Base-by-base conservation (phyloP, 116 monocot genomes). In the Papilionanthe hybrid region DNA sequence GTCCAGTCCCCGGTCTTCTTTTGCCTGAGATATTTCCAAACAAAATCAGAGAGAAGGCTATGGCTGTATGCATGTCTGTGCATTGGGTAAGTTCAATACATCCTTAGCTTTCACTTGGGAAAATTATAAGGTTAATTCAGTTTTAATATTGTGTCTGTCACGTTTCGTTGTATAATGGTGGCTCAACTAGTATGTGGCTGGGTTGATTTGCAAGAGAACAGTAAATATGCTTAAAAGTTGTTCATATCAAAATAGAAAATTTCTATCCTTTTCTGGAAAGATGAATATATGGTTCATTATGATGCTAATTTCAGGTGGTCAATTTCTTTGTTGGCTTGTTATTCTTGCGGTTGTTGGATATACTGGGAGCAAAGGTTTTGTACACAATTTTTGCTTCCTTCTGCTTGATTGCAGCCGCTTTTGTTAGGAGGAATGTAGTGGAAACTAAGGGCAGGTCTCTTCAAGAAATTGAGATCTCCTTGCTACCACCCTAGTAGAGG, bases 1-100 rank as follows among this genome's bases (percentile, higher is more conserved):
- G 99, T n/a, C 99, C 99, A 42, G 99, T 99, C 19, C 99, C 99
- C 48, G 95, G 95, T 82, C 95, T 99, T 85, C 93, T 99, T 77
- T 85, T 99, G 68, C 90, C 99, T 84, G 99, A 99, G 81, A 99
- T 99, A 22, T 99, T 99, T 77, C 88, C 99, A 4, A 94, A 86
- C 83, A 92, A 77, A 79, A 99, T 99, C 73, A 90, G 99, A 27
- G 99, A 93, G 11, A 99, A 94, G 82, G 99, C 99, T 76, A 91
- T 99, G 94, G 99, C 99, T 77, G 30, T 95, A 22, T 99, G 93
- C 76, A 93, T 99, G 95, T 94, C 87, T 74, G 95, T 91, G 50
- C 99, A 99, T 75, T 99, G 99, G 99, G 99, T 99, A 90, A 82
- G 72, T 37, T 69, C 11, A 32, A 13, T 32, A 15, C 29, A 37